phyloP scores from a whole-genome alignment of 176 grass and related monocot genomes.

The Olyra latifolia region DNA sequence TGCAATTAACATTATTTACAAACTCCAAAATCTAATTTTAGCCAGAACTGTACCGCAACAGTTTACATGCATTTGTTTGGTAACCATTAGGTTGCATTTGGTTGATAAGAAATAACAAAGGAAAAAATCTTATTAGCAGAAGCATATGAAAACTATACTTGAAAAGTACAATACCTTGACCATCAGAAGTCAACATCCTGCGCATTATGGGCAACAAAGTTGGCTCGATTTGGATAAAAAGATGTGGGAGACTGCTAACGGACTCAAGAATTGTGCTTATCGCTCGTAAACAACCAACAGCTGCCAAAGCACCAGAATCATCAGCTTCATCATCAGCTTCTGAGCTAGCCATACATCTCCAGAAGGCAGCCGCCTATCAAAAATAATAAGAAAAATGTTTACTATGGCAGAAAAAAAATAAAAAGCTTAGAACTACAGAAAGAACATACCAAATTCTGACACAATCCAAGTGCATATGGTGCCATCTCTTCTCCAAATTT shows the following conservation, averaged over 20 bases:
- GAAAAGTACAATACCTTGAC: conserved; percentile 70
- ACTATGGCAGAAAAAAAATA: neutral
- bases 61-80: neutral
- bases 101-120: neutral
- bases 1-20: neutral
- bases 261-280: conserved; percentile 96
- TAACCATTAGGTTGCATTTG: neutral
- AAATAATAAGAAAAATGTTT: conserved; percentile 20
- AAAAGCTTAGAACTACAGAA: neutral
- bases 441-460: conserved; percentile 74
- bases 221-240: conserved; percentile 78
- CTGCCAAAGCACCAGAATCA: conserved; percentile 87
- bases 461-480: conserved; percentile 85
- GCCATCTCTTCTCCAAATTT: conserved; percentile 99
- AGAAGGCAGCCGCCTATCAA: conserved; percentile 79
- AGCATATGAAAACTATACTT: neutral
- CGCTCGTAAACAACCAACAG: conserved; percentile 84
- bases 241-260: conserved; percentile 78
- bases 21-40: neutral
- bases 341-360: conserved; percentile 79
- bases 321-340: conserved; percentile 89
- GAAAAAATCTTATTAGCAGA: neutral
- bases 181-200: conserved; percentile 80
- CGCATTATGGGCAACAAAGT: conserved; percentile 82
- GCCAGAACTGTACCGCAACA: neutral